Conservation (phyloP, 441 rosid species). For the California macrophylla region DNA sequence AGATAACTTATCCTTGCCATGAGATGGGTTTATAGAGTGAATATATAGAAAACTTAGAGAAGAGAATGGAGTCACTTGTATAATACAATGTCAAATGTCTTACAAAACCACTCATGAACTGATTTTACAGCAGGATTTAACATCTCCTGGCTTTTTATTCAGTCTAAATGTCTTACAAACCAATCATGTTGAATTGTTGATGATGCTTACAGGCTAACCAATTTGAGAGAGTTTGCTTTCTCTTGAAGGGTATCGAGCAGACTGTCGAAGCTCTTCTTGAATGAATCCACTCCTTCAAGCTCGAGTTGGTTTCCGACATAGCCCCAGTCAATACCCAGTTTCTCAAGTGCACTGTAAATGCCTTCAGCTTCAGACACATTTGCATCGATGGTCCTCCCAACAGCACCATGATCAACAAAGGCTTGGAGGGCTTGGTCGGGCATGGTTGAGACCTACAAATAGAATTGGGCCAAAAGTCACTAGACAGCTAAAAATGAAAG, state of each 20-base stretch:
- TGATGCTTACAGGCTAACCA: constrained; percentile 47
- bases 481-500: not conserved
- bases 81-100: constrained; percentile 17
- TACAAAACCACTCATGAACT: constrained; percentile 16
- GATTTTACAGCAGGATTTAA: constrained; percentile 19
- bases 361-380: constrained; percentile 89
- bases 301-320: constrained; percentile 76
- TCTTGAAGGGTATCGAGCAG: constrained; percentile 85
- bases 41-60: not conserved
- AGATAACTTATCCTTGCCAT: too few species aligned
- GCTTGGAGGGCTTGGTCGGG: constrained; percentile 98
- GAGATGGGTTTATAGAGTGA: too few species aligned
- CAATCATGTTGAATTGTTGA: not conserved
- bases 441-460: constrained; percentile 81
- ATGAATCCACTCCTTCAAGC: constrained; percentile 76
- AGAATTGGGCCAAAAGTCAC: not conserved
- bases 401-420: constrained; percentile 69
- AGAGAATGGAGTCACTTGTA: not conserved
- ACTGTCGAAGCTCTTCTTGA: constrained; percentile 90
- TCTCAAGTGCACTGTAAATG: constrained; percentile 87
- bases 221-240: constrained; percentile 81
- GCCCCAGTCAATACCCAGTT: constrained; percentile 85
- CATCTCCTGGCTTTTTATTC: constrained; percentile 28
- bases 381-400: constrained; percentile 75
- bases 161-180: constrained; percentile 10